Evolutionary conservation across 768 basidiomycete species (phyloP).

Genomic region (Dentipellis fragilis): DNA sequence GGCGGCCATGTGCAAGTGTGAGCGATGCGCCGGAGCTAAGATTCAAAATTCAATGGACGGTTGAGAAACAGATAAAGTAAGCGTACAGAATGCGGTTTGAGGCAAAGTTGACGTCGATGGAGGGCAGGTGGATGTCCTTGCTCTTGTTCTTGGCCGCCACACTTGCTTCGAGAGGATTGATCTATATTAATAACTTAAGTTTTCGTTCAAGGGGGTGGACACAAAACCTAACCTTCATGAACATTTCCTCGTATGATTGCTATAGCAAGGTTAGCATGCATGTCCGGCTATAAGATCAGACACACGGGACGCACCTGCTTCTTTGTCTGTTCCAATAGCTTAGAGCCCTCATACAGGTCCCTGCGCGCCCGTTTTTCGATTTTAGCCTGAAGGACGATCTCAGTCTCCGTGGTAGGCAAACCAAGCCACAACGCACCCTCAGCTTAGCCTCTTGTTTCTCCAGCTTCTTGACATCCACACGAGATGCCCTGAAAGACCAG

Average conservation of each 20-base stretch:
- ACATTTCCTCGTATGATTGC: conserved; percentile 98
- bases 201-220: not conserved
- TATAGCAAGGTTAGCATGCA: conserved; percentile 21
- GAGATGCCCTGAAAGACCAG: conserved; percentile 53
- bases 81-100: conserved; percentile 86
- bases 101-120: conserved; percentile 93
- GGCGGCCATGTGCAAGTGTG: conserved; percentile 80
- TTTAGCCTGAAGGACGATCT: conserved; percentile 56
- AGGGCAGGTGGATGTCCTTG: conserved; percentile 91
- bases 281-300: not conserved
- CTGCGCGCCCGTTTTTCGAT: conserved; percentile 90
- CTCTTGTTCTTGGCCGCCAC: conserved; percentile 82
- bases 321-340: conserved; percentile 83
- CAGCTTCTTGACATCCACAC: conserved; percentile 90
- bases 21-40: conserved; percentile 73
- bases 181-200: conserved; percentile 28
- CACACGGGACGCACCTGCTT: conserved; percentile 53
- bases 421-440: not conserved
- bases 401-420: not conserved
- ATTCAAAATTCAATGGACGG: conserved; percentile 4
- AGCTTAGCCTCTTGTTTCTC: conserved; percentile 97
- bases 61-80: conserved; percentile 6
- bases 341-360: conserved; percentile 93
- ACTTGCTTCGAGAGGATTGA: conserved; percentile 85
- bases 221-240: conserved; percentile 66